A percentile compares a stretch with the other conserved stretches of the same genome.
phyloP scores from a whole-genome alignment of 441 rosid species.

The Mallotus repandus region DNA sequence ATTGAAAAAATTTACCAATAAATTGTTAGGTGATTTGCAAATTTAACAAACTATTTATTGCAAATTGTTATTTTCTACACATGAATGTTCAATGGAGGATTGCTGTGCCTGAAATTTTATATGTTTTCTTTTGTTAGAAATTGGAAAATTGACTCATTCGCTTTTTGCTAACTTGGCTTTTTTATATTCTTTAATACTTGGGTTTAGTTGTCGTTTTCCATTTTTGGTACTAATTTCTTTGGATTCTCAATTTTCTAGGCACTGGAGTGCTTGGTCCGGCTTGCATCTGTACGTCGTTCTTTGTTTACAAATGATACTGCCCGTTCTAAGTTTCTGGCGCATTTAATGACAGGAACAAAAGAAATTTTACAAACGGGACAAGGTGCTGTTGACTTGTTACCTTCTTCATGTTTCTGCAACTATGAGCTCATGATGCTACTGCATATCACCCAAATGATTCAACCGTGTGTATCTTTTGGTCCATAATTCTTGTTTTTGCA shows the following conservation, averaged over 20 bases:
- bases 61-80: not conserved
- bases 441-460: not conserved
- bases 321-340: constrained; percentile 89
- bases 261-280: constrained; percentile 95
- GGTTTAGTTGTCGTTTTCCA: not conserved
- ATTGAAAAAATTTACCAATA: not conserved
- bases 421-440: not conserved
- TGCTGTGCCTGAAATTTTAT: not conserved
- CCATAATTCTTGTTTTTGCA: not conserved
- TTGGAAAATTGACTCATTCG: not conserved
- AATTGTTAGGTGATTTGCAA: not conserved
- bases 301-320: constrained; percentile 81
- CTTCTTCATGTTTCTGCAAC: not conserved
- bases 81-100: not conserved
- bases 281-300: constrained; percentile 95
- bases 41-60: not conserved
- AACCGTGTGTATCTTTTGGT: not conserved
- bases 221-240: constrained; percentile 8
- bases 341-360: constrained; percentile 92
- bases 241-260: constrained; percentile 50
- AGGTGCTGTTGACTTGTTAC: constrained; percentile 41
- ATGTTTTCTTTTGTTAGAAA: not conserved
- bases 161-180: not conserved
- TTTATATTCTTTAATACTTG: not conserved
- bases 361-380: constrained; percentile 93